Conservation (phyloP, 2,329 filamentous ascomycete genomes). For the Monilinia laxa region DNA sequence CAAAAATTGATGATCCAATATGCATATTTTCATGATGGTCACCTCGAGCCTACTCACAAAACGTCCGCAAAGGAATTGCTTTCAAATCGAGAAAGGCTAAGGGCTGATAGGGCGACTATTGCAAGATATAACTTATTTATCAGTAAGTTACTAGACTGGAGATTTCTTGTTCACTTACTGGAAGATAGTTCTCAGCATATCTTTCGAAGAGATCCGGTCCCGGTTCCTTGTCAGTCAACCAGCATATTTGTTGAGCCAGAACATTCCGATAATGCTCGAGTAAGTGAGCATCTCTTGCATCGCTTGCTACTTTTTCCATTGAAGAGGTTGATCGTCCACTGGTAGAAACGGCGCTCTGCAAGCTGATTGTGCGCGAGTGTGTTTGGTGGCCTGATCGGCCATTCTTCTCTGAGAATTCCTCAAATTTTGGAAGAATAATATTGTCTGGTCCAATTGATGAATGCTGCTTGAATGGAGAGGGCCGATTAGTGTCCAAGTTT, state of each 20-base stretch:
- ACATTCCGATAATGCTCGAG: constrained; percentile 36
- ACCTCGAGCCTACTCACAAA: constrained; percentile 41
- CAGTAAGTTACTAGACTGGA: not conserved
- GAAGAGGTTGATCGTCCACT: not conserved
- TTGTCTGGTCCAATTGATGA: not conserved
- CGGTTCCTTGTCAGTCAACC: not conserved
- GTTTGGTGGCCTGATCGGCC: not conserved
- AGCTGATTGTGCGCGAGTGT: not conserved
- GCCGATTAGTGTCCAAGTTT: not conserved
- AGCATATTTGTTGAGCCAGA: constrained; percentile 35
- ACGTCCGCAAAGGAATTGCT: constrained; percentile 21
- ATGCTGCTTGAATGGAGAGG: not conserved
- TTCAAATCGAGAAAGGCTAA: constrained; percentile 18
- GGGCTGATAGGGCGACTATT: constrained; percentile 15
- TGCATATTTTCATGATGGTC: constrained; percentile 48
- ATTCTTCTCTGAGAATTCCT: not conserved
- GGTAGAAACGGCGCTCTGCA: not conserved
- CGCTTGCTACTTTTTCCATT: not conserved
- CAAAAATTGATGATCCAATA: constrained; percentile 49
- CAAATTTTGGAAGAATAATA: not conserved
- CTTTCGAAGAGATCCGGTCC: constrained; percentile 13
- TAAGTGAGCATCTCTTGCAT: constrained; percentile 25
- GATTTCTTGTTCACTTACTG: constrained; percentile 2
- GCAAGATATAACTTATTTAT: constrained; percentile 15
- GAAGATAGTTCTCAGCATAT: not conserved